Evolutionary conservation across 495 filamentous ascomycete genomes (phyloP), one percentile per base, ranked within the genome.

Genomic region (Pseudevernia furfuracea): DNA sequence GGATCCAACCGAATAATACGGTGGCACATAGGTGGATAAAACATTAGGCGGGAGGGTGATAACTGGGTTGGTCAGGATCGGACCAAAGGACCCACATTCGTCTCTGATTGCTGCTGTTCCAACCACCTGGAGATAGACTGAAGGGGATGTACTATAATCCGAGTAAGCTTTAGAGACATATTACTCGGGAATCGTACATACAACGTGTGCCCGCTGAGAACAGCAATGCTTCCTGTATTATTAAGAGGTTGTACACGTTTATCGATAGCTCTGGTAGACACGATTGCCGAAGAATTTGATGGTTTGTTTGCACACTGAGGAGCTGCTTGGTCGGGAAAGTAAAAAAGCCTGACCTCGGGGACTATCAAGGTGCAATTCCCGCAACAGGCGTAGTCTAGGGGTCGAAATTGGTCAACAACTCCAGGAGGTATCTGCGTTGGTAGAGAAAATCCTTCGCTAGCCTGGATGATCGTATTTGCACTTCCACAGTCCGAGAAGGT

Each of bases 191-290:
- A 28, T 28, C 23, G n/a, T 49, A 49, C 46, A 25, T 49, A 49
- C 46, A 49, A 49, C n/a, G 46, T 49, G n/a, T 49, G 46, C 46
- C 46, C 46, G 23, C 46, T 49, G n/a, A 49, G 46, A 15, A 49
- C 10, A 28, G 46, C 46, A 14, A 15, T 28, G 23, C 23, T 49
- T 49, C 46, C 46, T 14, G 46, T 25, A 28, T 49, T 49, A 10
- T 49, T 49, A 28, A 49, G n/a, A 49, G 46, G 17, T 15, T 28
- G 46, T 25, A 49, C 23, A 28, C 46, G n/a, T 14, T 25, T 49
- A 28, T 49, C 28, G 46, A 49, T 49, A 49, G 23, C 46, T 23
- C 46, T 28, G 14, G n/a, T 23, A 49, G 46, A 28, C 46, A 28
- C 7, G 46, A 14, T 3, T 49, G 46, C 46, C 0, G 46, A 49